A percentile compares a stretch with the other conserved stretches of the same genome.
These are phyloP conservation scores for Phytophthora tubulina DNA, from an alignment of 352 stramenopile species.

Conservation along the genomic window DNA sequence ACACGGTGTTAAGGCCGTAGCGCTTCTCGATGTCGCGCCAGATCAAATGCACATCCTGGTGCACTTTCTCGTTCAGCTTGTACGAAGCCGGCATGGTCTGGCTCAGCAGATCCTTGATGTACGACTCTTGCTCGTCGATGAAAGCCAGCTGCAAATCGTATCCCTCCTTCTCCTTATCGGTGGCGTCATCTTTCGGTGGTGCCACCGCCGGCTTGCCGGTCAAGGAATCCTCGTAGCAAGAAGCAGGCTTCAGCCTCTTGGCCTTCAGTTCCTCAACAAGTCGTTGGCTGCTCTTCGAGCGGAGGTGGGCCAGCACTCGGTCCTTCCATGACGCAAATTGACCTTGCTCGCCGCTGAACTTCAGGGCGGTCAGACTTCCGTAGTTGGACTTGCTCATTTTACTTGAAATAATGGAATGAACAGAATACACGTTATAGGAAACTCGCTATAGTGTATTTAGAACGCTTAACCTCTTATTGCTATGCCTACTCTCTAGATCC, in stretches of 20 bases:
- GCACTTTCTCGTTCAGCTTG: too few species aligned
- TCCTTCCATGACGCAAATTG: neutral
- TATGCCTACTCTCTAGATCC: constrained; percentile 2
- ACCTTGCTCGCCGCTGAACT: constrained; percentile 1
- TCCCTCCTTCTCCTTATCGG: neutral
- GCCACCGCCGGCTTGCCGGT: neutral
- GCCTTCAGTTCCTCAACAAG: neutral
- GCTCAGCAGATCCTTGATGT: constrained; percentile 25
- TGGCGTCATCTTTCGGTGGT: neutral
- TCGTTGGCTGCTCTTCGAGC: neutral
- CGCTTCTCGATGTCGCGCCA: too few species aligned
- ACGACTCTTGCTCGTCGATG: neutral
- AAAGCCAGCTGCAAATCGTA: constrained; percentile 8
- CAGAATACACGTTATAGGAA: constrained; percentile 5
- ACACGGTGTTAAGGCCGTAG: too few species aligned
- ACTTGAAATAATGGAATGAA: constrained; percentile 19
- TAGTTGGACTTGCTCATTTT: constrained; percentile 11
- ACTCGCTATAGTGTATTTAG: constrained; percentile 9
- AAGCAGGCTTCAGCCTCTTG: neutral
- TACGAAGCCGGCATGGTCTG: too few species aligned
- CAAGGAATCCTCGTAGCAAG: neutral
- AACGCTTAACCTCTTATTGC: constrained; percentile 6
- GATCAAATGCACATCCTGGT: too few species aligned
- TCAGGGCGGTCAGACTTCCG: neutral
- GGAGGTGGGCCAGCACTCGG: neutral